phyloP scores from a whole-genome alignment of 495 filamentous ascomycete species.

The Jackrogersella multiformis region DNA sequence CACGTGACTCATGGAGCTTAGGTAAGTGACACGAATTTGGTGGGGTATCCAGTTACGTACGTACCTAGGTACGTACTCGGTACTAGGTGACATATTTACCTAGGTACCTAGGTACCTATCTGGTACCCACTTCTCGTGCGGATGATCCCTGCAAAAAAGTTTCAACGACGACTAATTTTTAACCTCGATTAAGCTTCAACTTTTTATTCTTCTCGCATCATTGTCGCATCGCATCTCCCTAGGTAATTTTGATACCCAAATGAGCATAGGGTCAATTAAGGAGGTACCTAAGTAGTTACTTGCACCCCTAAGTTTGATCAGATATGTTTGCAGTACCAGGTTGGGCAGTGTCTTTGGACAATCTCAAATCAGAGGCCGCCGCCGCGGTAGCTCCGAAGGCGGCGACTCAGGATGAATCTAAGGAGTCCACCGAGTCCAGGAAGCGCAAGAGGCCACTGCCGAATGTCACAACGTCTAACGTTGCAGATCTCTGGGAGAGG shows the following conservation, averaged over 20 bases:
- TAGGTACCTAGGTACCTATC: neutral
- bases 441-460: conserved; percentile 69
- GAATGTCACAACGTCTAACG: conserved; percentile 73
- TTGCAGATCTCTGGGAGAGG: conserved; percentile 78
- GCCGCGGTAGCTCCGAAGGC: conserved; percentile 47
- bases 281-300: neutral
- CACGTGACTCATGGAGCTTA: conserved; percentile 5
- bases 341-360: conserved; percentile 78
- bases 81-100: too few species aligned
- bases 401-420: conserved; percentile 41
- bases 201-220: conserved; percentile 1
- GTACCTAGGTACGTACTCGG: too few species aligned
- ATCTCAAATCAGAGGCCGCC: conserved; percentile 75
- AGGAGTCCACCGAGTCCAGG: conserved; percentile 50
- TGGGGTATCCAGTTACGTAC: conserved; percentile 8
- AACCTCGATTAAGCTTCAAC: conserved; percentile 12
- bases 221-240: neutral
- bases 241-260: neutral
- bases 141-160: conserved; percentile 37
- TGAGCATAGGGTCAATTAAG: neutral
- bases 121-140: neutral
- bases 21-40: neutral
- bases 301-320: too few species aligned
- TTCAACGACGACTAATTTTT: conserved; percentile 8
- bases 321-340: conserved; percentile 93